A percentile compares a stretch with the other conserved stretches of the same genome.
Evolutionary conservation across 1,284 basidiomycete species (phyloP).

Genomic region (Cryptococcus sp.): DNA sequence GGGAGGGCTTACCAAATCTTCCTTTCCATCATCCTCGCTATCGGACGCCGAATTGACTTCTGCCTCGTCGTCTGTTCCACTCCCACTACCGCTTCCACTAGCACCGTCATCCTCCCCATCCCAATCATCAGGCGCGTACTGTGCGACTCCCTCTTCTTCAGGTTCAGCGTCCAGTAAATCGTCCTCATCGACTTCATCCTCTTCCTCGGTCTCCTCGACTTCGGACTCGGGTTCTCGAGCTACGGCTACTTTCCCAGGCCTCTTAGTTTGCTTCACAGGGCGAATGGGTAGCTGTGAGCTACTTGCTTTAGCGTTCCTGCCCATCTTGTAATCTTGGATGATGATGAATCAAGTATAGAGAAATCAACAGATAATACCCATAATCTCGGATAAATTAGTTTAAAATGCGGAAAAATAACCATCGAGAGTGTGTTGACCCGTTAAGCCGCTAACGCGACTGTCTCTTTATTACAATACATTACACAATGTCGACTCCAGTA

Average conservation of each 20-base stretch:
- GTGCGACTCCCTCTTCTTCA: conserved; percentile 30
- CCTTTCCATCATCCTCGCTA: conserved; percentile 28
- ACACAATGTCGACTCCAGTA: conserved; percentile 9
- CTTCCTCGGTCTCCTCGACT: conserved; percentile 25
- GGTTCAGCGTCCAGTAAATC: conserved; percentile 41
- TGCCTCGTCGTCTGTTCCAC: conserved; percentile 5
- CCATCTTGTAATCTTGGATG: neutral
- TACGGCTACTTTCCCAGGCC: no score
- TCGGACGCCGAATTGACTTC: conserved; percentile 7
- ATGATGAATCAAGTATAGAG: no score
- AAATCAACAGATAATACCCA: no score
- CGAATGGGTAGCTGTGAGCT: conserved; percentile 4
- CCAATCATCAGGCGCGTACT: conserved; percentile 45
- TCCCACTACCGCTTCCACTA: conserved; percentile 9
- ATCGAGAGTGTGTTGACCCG: neutral
- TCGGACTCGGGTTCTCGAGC: no score
- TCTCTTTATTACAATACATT: neutral
- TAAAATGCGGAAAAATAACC: neutral
- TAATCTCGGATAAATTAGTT: neutral
- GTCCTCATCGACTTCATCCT: conserved; percentile 34
- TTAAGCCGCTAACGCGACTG: neutral
- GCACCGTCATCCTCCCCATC: conserved; percentile 22
- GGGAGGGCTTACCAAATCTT: conserved; percentile 19
- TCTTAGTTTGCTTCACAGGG: conserved; percentile 2
- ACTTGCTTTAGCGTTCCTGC: neutral